A percentile compares a stretch with the other conserved stretches of the same genome.
These are phyloP conservation scores for Suillus spraguei DNA, from an alignment of 768 basidiomycete species.

Conservation along the genomic window DNA sequence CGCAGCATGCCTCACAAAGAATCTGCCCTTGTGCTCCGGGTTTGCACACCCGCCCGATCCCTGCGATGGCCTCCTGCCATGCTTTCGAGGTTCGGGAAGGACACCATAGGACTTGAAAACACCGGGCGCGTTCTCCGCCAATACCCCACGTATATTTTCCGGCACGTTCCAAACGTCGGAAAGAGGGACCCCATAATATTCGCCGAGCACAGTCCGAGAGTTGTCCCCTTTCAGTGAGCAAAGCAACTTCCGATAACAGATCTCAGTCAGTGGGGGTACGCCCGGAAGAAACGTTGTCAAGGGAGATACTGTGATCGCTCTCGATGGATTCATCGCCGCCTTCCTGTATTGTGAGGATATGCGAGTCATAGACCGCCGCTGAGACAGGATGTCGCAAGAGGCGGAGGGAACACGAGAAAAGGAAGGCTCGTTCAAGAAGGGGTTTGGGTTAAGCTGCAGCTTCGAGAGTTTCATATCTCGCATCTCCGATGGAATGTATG, in stretches of 20 bases:
- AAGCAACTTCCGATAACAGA: constrained; percentile 41
- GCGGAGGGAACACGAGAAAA: constrained; percentile 15
- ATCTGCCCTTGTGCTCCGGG: constrained; percentile 32
- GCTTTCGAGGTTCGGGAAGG: constrained; percentile 19
- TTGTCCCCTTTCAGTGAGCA: constrained; percentile 21
- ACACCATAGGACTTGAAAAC: constrained; percentile 19
- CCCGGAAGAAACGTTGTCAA: constrained; percentile 22
- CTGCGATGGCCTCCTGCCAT: constrained; percentile 7
- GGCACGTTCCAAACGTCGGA: constrained; percentile 31
- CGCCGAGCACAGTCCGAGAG: constrained; percentile 20
- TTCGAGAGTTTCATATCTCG: constrained; percentile 52
- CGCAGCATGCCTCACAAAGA: constrained; percentile 61
- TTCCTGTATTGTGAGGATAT: constrained; percentile 16
- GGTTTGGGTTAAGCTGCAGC: constrained; percentile 60
- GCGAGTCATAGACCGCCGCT: constrained; percentile 20
- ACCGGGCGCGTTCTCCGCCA: constrained; percentile 32
- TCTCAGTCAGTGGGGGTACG: constrained; percentile 37
- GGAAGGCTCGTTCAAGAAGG: constrained; percentile 47
- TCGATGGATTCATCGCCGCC: background rate
- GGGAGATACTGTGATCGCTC: constrained; percentile 22
- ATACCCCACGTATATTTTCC: constrained; percentile 24
- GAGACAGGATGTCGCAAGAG: constrained; percentile 7
- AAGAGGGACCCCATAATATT: constrained; percentile 34
- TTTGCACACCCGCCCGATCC: constrained; percentile 53
- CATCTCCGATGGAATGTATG: constrained; percentile 68